These are phyloP conservation scores for Teratosphaeria viscida DNA, from an alignment of 2,329 filamentous ascomycete species.

Conservation along the genomic window DNA sequence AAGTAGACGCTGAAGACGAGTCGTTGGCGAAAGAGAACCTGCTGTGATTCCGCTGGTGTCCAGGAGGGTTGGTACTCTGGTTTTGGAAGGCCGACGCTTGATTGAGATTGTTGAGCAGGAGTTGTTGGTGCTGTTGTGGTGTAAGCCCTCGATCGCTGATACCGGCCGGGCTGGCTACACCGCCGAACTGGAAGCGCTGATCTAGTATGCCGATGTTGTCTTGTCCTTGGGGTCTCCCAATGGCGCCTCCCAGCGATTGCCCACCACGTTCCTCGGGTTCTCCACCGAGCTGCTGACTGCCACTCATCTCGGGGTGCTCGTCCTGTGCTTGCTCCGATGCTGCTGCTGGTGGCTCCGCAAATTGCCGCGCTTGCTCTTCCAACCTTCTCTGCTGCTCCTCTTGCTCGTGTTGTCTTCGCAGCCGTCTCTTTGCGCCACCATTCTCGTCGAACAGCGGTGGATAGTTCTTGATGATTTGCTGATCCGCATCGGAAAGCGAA, in stretches of 20 bases:
- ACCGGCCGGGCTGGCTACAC: slow-evolving; percentile 43
- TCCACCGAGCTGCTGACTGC: slow-evolving; percentile 80
- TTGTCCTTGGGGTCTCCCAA: slow-evolving; percentile 56
- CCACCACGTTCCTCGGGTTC: slow-evolving; percentile 68
- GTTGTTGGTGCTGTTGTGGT: slow-evolving; percentile 60
- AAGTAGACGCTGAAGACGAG: slow-evolving; percentile 44
- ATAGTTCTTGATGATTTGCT: slow-evolving; percentile 45
- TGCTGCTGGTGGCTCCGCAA: slow-evolving; percentile 37
- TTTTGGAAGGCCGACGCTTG: slow-evolving; percentile 36
- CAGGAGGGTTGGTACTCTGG: slow-evolving; percentile 44
- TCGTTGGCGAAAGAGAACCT: slow-evolving; percentile 84
- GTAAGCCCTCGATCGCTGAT: slow-evolving; percentile 64
- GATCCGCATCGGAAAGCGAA: slow-evolving; percentile 37
- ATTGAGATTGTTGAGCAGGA: slow-evolving; percentile 46
- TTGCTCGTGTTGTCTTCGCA: slow-evolving; percentile 53
- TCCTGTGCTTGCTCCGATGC: slow-evolving; percentile 1
- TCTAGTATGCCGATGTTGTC: slow-evolving; percentile 18
- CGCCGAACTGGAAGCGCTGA: slow-evolving; percentile 21
- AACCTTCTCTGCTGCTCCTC: slow-evolving; percentile 45
- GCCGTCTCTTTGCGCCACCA: slow-evolving; percentile 71
- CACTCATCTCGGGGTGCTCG: slow-evolving; percentile 63
- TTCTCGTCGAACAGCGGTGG: slow-evolving; percentile 75
- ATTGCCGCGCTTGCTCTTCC: slow-evolving; percentile 40
- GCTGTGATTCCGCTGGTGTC: slow-evolving; percentile 73
- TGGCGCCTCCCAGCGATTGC: slow-evolving; percentile 50